Conservation (phyloP, 2,329 filamentous ascomycete genomes). For the Phaeosphaeriaceae sp. region DNA sequence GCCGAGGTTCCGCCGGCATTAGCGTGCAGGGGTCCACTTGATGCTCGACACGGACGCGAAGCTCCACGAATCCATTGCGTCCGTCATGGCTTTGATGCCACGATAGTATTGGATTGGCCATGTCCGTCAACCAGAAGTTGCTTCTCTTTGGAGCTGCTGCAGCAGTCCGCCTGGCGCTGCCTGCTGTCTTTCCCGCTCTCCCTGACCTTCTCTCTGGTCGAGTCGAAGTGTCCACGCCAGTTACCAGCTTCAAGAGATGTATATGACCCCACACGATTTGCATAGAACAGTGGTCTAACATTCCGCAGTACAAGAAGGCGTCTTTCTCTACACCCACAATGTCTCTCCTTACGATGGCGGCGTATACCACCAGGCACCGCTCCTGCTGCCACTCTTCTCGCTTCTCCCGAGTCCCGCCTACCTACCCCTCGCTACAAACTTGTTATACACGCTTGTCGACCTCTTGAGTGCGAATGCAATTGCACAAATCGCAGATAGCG, state of each 20-base stretch:
- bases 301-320: conserved; percentile 83
- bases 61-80: conserved; percentile 1
- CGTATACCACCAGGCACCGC: conserved; percentile 76
- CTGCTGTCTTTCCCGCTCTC: conserved; percentile 80
- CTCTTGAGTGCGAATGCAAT: conserved; percentile 82
- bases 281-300: conserved; percentile 12
- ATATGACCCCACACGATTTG: conserved; percentile 30
- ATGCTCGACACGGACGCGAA: not conserved
- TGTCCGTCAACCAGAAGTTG: conserved; percentile 63
- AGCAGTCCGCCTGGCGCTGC: conserved; percentile 79
- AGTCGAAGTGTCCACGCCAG: conserved; percentile 95
- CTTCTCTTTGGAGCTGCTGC: conserved; percentile 78
- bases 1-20: conserved; percentile 27
- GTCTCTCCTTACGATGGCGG: conserved; percentile 97
- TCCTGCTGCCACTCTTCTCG: conserved; percentile 90
- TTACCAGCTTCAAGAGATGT: conserved; percentile 98
- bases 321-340: conserved; percentile 95
- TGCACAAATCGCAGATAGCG: conserved; percentile 79
- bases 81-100: conserved; percentile 17
- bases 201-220: conserved; percentile 86
- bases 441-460: conserved; percentile 84
- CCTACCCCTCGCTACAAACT: conserved; percentile 75
- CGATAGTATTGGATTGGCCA: conserved; percentile 30
- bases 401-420: conserved; percentile 75
- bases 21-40: conserved; percentile 12